Conservation (phyloP, 169 alveolate genomes). For the Plasmodium gallinaceum region DNA sequence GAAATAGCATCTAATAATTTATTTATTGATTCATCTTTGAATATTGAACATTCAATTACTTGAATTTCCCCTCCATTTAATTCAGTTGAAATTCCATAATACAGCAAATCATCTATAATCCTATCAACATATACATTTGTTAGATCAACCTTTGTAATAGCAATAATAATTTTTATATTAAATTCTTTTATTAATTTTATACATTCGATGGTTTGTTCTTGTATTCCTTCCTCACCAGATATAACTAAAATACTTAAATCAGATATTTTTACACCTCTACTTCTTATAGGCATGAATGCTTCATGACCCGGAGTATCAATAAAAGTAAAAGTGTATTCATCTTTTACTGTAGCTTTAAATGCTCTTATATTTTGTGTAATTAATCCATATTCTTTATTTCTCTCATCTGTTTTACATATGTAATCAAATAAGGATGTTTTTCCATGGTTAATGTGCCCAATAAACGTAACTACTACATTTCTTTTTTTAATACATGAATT, state of each 20-base stretch:
- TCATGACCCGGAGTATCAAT: constrained; percentile 98
- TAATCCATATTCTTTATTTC: constrained; percentile 89
- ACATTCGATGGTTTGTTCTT: constrained; percentile 95
- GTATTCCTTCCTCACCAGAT: constrained; percentile 95
- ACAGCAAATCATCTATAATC: constrained; percentile 34
- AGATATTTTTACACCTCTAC: constrained; percentile 94
- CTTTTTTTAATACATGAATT: constrained; percentile 80
- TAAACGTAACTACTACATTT: constrained; percentile 94
- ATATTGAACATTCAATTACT: constrained; percentile 61
- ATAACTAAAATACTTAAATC: constrained; percentile 95
- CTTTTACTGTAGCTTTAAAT: constrained; percentile 87
- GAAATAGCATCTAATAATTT: constrained; percentile 59
- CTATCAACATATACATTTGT: constrained; percentile 28
- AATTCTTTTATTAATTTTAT: constrained; percentile 86
- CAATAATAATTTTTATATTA: constrained; percentile 89
- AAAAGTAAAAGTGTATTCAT: constrained; percentile 86
- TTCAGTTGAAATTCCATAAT: constrained; percentile 49
- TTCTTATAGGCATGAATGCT: constrained; percentile 93
- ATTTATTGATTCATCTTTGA: constrained; percentile 21
- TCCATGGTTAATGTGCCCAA: constrained; percentile 99
- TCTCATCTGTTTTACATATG: constrained; percentile 83
- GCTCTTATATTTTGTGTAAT: constrained; percentile 96
- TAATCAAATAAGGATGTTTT: constrained; percentile 95
- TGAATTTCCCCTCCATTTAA: constrained; percentile 73
- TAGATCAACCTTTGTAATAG: constrained; percentile 91